Evolutionary conservation across 2,329 filamentous ascomycete genomes (phyloP).

Genomic region (Cladosporium sp.): DNA sequence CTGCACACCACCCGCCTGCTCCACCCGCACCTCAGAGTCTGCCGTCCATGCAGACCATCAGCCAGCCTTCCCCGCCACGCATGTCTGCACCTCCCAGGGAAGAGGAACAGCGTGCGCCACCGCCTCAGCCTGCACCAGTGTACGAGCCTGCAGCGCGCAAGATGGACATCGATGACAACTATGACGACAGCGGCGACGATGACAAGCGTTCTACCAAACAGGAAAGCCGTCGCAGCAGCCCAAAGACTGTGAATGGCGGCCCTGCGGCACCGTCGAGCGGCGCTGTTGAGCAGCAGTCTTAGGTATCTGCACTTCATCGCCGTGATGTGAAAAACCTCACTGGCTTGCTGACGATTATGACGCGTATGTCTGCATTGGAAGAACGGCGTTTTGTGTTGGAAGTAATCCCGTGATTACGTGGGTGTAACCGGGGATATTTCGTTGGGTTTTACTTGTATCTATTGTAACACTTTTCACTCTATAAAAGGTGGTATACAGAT

Average conservation of each 20-base stretch:
- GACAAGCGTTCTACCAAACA: constrained; percentile 59
- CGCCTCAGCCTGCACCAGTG: constrained; percentile 39
- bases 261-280: constrained; percentile 9
- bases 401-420: background rate
- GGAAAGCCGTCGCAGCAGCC: constrained; percentile 50
- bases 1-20: constrained; percentile 77
- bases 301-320: background rate
- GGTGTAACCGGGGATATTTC: background rate
- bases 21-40: constrained; percentile 43
- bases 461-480: background rate
- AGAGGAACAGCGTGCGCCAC: constrained; percentile 41
- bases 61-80: constrained; percentile 55
- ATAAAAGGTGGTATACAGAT: background rate
- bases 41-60: constrained; percentile 48
- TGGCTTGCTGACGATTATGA: constrained; percentile 5
- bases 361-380: constrained; percentile 8
- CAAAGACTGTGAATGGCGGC: constrained; percentile 35
- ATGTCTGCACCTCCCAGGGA: constrained; percentile 53
- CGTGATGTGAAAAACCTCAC: background rate
- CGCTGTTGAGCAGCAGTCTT: constrained; percentile 14
- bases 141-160: constrained; percentile 87
- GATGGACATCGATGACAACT: constrained; percentile 97
- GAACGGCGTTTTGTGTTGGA: background rate
- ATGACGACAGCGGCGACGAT: constrained; percentile 91
- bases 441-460: background rate